Evolutionary conservation across 2,329 filamentous ascomycete genomes (phyloP).

Genomic region (Leptographium procerum): DNA sequence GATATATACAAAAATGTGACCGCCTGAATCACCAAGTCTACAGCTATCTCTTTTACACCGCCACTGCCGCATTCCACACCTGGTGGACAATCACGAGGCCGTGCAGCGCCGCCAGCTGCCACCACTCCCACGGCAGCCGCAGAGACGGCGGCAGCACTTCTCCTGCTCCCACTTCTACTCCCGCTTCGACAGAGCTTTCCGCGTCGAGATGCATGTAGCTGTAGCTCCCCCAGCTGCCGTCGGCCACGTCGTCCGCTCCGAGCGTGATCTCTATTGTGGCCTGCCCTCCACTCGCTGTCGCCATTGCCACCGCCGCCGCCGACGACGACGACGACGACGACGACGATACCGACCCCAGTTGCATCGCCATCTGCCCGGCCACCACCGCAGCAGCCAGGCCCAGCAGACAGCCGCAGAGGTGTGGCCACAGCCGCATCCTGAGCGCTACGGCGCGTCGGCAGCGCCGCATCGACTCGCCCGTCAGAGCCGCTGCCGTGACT

Average conservation of each 20-base stretch:
- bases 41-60: background rate
- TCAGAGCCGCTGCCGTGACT: conserved; percentile 4
- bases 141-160: background rate
- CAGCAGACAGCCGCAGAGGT: conserved; percentile 2
- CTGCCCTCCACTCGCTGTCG: no score
- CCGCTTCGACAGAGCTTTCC: background rate
- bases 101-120: conserved; percentile 12
- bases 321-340: no score
- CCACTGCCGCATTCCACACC: conserved; percentile 7
- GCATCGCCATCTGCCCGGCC: conserved; percentile 9
- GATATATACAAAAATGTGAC: no score
- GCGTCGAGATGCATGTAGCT: no score
- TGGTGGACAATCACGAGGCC: conserved; percentile 7
- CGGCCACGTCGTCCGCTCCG: no score
- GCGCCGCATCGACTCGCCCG: conserved; percentile 4
- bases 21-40: no score
- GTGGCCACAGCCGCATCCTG: background rate
- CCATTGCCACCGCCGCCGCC: no score
- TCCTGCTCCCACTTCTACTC: no score
- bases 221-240: no score
- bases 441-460: background rate
- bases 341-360: conserved; percentile 2
- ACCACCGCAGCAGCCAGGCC: conserved; percentile 6
- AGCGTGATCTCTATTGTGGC: no score
- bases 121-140: conserved; percentile 7